Conservation (phyloP, 306 rosid genomes). For the Carpinus fangiana region DNA sequence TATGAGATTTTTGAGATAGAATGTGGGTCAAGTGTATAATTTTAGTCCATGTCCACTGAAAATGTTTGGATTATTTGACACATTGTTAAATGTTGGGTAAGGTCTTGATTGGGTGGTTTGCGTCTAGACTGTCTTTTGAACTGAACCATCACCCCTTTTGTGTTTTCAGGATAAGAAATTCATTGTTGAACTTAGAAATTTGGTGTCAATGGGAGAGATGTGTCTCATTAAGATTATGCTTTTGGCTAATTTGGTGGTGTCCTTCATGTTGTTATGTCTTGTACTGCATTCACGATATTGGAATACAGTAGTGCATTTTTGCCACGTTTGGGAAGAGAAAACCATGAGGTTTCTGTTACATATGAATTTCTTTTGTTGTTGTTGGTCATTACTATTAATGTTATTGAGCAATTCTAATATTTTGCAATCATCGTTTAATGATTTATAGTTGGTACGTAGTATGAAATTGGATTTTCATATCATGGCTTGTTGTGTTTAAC, state of each 20-base stretch:
- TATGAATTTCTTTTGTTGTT: background rate
- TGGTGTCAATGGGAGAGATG: background rate
- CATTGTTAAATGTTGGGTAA: constrained; percentile 35
- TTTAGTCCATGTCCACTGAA: constrained; percentile 31
- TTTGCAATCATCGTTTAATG: background rate
- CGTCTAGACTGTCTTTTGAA: constrained; percentile 6
- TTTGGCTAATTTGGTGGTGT: background rate
- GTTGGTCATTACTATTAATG: background rate
- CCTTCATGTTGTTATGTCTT: background rate
- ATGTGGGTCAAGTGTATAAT: constrained; percentile 26
- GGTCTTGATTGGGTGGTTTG: background rate
- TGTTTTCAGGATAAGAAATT: background rate
- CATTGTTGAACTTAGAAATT: background rate
- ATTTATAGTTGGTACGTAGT: background rate
- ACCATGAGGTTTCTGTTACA: background rate
- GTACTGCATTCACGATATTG: background rate
- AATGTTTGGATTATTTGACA: constrained; percentile 7
- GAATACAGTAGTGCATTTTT: background rate
- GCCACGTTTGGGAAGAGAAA: background rate
- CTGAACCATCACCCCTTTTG: background rate
- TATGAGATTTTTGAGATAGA: constrained; percentile 35
- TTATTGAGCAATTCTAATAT: background rate
- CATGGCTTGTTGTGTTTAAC: background rate
- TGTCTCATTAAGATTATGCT: background rate
- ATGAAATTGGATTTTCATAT: background rate